phyloP scores from a whole-genome alignment of 2,329 filamentous ascomycete species.

The Tolypocladium nubicola region DNA sequence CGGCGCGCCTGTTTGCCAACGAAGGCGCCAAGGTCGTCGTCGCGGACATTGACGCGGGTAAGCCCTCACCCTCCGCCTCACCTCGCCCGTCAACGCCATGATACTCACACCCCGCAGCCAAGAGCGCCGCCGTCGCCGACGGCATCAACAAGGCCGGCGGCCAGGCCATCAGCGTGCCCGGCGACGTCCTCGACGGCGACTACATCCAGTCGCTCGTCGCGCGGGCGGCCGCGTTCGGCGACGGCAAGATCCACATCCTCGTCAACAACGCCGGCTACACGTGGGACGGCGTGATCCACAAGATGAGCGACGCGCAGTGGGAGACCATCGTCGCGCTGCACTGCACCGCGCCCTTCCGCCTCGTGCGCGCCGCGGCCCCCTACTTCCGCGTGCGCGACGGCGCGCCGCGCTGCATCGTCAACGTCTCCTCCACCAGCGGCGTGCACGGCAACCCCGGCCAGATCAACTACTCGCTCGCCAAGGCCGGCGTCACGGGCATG shows the following conservation, averaged over 20 bases:
- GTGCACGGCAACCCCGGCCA: slow-evolving; percentile 86
- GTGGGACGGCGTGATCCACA: slow-evolving; percentile 88
- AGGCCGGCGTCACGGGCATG: slow-evolving; percentile 72
- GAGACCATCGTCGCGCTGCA: slow-evolving; percentile 78
- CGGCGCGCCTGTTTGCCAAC: slow-evolving; percentile 72
- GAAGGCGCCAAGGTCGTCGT: slow-evolving; percentile 80
- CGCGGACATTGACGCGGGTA: slow-evolving; percentile 70
- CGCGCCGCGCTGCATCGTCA: slow-evolving; percentile 68
- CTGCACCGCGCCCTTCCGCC: slow-evolving; percentile 75
- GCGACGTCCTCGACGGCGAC: slow-evolving; percentile 62
- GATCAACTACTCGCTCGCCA: slow-evolving; percentile 78
- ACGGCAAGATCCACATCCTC: slow-evolving; percentile 81
- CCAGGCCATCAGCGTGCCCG: slow-evolving; percentile 60
- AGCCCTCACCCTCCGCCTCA: slow-evolving; percentile 10
- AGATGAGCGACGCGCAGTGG: slow-evolving; percentile 88
- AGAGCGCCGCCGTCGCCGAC: slow-evolving; percentile 57
- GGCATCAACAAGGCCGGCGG: slow-evolving; percentile 58
- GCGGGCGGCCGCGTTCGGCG: slow-evolving; percentile 67
- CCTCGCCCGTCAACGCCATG: neutral
- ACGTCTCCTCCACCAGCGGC: slow-evolving; percentile 73
- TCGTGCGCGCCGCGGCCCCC: slow-evolving; percentile 68
- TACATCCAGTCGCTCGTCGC: slow-evolving; percentile 66
- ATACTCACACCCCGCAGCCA: slow-evolving; percentile 34
- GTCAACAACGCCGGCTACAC: slow-evolving; percentile 91
- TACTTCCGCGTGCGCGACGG: slow-evolving; percentile 84